phyloP scores from a whole-genome alignment of 2,329 filamentous ascomycete genomes.

The Passalora sequoiae region DNA sequence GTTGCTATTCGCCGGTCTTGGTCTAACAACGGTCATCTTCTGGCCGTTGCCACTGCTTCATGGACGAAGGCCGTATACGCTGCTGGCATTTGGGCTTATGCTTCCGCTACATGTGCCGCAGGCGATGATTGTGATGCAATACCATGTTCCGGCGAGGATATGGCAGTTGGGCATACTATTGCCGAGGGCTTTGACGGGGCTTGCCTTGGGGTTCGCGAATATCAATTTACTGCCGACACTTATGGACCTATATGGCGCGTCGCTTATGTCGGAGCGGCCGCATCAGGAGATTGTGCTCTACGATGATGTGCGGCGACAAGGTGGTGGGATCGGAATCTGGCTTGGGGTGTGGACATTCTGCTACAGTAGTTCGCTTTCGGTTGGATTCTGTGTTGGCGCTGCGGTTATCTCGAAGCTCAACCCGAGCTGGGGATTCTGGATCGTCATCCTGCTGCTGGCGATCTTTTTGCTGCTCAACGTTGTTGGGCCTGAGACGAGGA shows the following conservation, averaged over 20 bases:
- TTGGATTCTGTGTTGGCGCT: slow-evolving; percentile 69
- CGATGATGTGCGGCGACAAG: slow-evolving; percentile 66
- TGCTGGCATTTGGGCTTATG: slow-evolving; percentile 61
- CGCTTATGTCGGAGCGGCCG: slow-evolving; percentile 65
- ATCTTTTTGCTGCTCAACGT: slow-evolving; percentile 64
- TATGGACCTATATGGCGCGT: slow-evolving; percentile 71
- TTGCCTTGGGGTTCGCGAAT: slow-evolving; percentile 67
- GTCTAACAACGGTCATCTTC: slow-evolving; percentile 62
- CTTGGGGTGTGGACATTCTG: slow-evolving; percentile 74
- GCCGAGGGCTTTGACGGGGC: slow-evolving; percentile 61
- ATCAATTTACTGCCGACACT: slow-evolving; percentile 70
- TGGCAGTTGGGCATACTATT: slow-evolving; percentile 60
- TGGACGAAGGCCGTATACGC: slow-evolving; percentile 71
- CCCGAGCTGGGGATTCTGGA: slow-evolving; percentile 71
- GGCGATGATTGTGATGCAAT: slow-evolving; percentile 58
- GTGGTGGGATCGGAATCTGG: slow-evolving; percentile 76
- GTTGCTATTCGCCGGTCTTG: slow-evolving; percentile 64
- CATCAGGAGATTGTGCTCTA: slow-evolving; percentile 66
- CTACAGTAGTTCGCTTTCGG: slow-evolving; percentile 63
- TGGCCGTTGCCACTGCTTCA: slow-evolving; percentile 73
- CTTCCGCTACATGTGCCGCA: slow-evolving; percentile 73
- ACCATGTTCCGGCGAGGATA: slow-evolving; percentile 51
- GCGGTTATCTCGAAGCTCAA: slow-evolving; percentile 59
- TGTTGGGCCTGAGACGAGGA: slow-evolving; percentile 65
- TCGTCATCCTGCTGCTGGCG: slow-evolving; percentile 63